Base-by-base conservation (phyloP, 2,329 filamentous ascomycete species). In the Phoma herbarum region DNA sequence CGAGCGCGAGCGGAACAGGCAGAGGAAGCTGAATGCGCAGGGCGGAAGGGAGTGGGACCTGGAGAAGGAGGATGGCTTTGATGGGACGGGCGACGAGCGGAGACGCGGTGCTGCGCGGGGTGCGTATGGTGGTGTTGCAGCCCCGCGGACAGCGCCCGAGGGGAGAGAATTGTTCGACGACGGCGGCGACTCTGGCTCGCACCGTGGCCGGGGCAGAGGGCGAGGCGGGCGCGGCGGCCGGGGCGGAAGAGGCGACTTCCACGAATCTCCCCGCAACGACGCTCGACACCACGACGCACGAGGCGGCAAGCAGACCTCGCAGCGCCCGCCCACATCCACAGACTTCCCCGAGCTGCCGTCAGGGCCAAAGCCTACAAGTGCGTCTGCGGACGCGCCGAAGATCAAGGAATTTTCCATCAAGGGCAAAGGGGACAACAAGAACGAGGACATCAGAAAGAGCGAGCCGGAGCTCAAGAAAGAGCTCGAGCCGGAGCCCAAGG, bases 41-140 rank as follows among this genome's bases (percentile, higher is more conserved):
- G 81, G 78, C 2, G 85, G 85, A 0, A 76, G 86, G 16, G 86
- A 88, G 66, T 89, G 86, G 86, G 86, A 89, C 71, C 78, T 82
- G 4, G 82, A 86, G 63, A 88, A 89, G 74, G 84, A 87, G 60
- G 84, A 86, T 39, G 82, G 85, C 44, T 86, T 78, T 72, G 66
- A 67, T 4, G 70, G 81, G 65, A 79, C 67, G 57, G 77, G 61
- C 62, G 80, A 67, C 66, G 80, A 64, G 72, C 74, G 69, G 51
- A 75, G 79, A 10, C 76, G 81, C 20, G 78, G 80, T 23, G 82
- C 79, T 59, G 73, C 80, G 26, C 75, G 84, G 29, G 84, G 83
- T 10, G 82, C 83, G 62, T 78, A 85, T 63, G 84, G 84, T 9
- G 83, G 80, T 25, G 77, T 85, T 9, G 77, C 77, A 3, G 61